Evolutionary conservation across 106 monocot genomes (phyloP).

Genomic region (Phalaenopsis aphrodite): DNA sequence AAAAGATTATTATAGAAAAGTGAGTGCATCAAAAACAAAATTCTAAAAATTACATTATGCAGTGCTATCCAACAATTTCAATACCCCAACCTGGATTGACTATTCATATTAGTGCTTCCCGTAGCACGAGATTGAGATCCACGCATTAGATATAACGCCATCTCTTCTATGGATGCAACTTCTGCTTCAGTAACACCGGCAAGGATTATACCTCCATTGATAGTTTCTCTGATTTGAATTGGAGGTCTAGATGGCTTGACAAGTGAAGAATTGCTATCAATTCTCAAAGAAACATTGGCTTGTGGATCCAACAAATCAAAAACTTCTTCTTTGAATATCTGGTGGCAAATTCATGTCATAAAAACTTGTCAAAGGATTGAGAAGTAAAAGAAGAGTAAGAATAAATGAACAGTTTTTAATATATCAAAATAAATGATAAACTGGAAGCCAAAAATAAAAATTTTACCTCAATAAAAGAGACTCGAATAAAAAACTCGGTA

Average conservation of each 20-base stretch:
- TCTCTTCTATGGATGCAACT: slow-evolving; percentile 85
- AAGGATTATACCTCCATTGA: slow-evolving; percentile 82
- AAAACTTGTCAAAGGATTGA: not conserved
- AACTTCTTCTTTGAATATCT: slow-evolving; percentile 99
- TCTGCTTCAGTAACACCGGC: slow-evolving; percentile 88
- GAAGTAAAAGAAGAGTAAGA: not conserved
- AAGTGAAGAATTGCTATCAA: slow-evolving; percentile 24
- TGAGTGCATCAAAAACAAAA: not conserved
- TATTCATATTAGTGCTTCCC: slow-evolving; percentile 97
- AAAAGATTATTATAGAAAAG: not conserved
- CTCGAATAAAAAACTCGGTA: slow-evolving; percentile 73
- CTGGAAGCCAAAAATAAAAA: not conserved
- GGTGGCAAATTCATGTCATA: not conserved
- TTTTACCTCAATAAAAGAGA: slow-evolving; percentile 90
- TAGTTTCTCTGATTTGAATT: slow-evolving; percentile 96
- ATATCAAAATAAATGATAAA: not conserved
- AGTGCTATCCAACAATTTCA: not conserved
- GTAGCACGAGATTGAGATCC: slow-evolving; percentile 90
- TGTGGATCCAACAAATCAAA: slow-evolving; percentile 84
- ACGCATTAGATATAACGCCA: slow-evolving; percentile 68
- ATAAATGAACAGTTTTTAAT: not conserved
- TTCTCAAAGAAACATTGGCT: slow-evolving; percentile 23
- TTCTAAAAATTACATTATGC: not conserved
- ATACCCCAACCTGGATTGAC: slow-evolving; percentile 75
- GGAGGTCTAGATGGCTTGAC: slow-evolving; percentile 59